These are phyloP conservation scores for Coemansia sp. DNA, from an alignment of 192 early-diverging fungal genomes.

Conservation along the genomic window DNA sequence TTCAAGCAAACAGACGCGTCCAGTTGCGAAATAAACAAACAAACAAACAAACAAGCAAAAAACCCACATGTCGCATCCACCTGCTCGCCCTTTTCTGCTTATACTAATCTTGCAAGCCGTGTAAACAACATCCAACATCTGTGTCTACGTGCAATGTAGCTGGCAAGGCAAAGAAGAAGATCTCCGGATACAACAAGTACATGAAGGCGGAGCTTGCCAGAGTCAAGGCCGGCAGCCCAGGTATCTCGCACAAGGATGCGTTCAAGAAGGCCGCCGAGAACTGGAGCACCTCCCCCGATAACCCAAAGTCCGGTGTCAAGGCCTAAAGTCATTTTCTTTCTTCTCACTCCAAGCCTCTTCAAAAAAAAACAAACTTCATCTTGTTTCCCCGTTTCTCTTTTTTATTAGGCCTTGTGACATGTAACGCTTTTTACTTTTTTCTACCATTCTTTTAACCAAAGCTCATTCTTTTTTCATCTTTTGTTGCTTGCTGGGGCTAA, in stretches of 20 bases:
- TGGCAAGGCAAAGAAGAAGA: slow-evolving; percentile 44
- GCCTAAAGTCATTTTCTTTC: neutral
- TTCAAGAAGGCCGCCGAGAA: slow-evolving; percentile 64
- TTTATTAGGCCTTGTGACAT: neutral
- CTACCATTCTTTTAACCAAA: neutral
- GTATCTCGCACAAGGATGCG: slow-evolving; percentile 65
- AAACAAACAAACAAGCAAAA: neutral
- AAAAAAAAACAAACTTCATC: slow-evolving; percentile 4
- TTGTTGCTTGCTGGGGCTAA: too few species aligned
- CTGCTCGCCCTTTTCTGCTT: neutral
- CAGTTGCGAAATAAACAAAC: neutral
- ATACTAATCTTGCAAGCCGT: neutral
- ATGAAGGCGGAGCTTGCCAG: slow-evolving; percentile 71
- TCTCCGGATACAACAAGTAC: slow-evolving; percentile 68
- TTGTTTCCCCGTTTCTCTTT: too few species aligned
- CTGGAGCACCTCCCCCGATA: slow-evolving; percentile 64
- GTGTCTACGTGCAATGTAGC: neutral
- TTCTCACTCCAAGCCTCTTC: neutral
- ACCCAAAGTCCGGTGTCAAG: slow-evolving; percentile 56
- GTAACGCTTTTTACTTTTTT: slow-evolving; percentile 5
- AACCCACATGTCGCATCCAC: too few species aligned
- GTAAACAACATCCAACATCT: neutral
- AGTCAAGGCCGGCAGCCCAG: slow-evolving; percentile 64
- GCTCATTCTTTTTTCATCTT: too few species aligned
- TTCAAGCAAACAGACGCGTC: neutral